A percentile compares a stretch with the other conserved stretches of the same genome.
phyloP scores from a whole-genome alignment of 306 rosid genomes.

The Inga leiocalycina region DNA sequence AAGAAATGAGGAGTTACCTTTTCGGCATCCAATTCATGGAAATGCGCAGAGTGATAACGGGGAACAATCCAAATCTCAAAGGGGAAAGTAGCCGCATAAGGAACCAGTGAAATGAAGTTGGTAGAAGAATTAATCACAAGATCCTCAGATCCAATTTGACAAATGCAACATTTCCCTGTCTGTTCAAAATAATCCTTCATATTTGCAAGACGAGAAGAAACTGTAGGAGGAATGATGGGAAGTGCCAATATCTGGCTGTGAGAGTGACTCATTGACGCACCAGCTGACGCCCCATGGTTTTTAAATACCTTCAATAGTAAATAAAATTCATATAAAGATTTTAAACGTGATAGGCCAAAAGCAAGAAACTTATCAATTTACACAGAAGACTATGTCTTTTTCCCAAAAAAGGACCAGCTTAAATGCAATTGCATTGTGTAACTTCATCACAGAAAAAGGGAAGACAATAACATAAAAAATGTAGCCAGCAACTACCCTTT shows the following conservation, averaged over 20 bases:
- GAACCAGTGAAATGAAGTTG: slow-evolving; percentile 66
- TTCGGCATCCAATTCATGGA: slow-evolving; percentile 63
- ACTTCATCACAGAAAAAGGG: slow-evolving; percentile 1
- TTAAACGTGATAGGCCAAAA: slow-evolving; percentile 19
- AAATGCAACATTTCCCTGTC: slow-evolving; percentile 64
- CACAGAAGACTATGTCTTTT: not conserved
- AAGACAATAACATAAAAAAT: not conserved
- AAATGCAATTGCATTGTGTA: not conserved
- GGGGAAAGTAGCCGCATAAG: slow-evolving; percentile 79
- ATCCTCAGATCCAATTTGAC: slow-evolving; percentile 53
- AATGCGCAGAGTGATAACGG: slow-evolving; percentile 65
- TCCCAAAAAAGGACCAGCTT: not conserved
- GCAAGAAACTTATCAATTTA: not conserved
- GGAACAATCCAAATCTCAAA: slow-evolving; percentile 94
- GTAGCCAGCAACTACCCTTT: not conserved
- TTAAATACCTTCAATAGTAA: slow-evolving; percentile 64
- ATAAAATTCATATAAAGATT: slow-evolving; percentile 14
- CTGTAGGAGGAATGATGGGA: slow-evolving; percentile 71
- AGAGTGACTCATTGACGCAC: slow-evolving; percentile 85
- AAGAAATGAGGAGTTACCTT: slow-evolving; percentile 48
- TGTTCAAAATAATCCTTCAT: slow-evolving; percentile 61
- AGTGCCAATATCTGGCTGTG: slow-evolving; percentile 86
- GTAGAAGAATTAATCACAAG: slow-evolving; percentile 58
- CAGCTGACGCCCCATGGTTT: slow-evolving; percentile 87
- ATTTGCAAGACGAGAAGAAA: slow-evolving; percentile 56